Evolutionary conservation across 352 stramenopile genomes (phyloP).

Genomic region (Peronosclerospora sorghi): DNA sequence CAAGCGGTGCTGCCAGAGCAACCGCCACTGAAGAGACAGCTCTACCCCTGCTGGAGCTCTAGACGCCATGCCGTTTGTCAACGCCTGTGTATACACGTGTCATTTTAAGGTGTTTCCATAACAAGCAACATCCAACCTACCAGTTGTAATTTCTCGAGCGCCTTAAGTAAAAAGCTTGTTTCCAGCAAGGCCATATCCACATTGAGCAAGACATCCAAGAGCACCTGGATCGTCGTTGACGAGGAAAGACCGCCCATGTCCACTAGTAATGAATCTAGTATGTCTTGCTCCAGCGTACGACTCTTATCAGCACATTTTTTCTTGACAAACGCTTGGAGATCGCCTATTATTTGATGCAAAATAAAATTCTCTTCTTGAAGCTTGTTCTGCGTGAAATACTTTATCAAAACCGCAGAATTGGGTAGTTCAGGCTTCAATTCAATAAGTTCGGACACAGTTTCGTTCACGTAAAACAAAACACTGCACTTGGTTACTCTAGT

Average conservation of each 20-base stretch:
- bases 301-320: constrained; percentile 31
- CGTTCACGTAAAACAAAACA: constrained; percentile 28
- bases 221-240: constrained; percentile 47
- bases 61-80: constrained; percentile 49
- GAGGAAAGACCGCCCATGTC: constrained; percentile 58
- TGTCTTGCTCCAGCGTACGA: constrained; percentile 40
- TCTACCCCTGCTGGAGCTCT: constrained; percentile 45
- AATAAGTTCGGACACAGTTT: constrained; percentile 38
- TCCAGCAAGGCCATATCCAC: constrained; percentile 47
- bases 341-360: constrained; percentile 66
- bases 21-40: constrained; percentile 49
- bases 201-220: constrained; percentile 62
- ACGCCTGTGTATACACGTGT: constrained; percentile 20
- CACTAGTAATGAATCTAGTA: constrained; percentile 39
- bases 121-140: constrained; percentile 19
- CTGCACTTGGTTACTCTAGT: constrained; percentile 38
- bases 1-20: constrained; percentile 56
- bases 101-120: background rate
- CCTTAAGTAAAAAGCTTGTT: constrained; percentile 47
- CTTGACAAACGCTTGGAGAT: constrained; percentile 61
- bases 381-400: constrained; percentile 82
- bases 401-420: constrained; percentile 56
- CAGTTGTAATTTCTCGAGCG: constrained; percentile 47
- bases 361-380: constrained; percentile 82
- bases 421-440: constrained; percentile 42